A percentile compares a stretch with the other conserved stretches of the same genome.
These are phyloP conservation scores for Boechera divaricarpa DNA, from an alignment of 345 rosid genomes.

Conservation along the genomic window DNA sequence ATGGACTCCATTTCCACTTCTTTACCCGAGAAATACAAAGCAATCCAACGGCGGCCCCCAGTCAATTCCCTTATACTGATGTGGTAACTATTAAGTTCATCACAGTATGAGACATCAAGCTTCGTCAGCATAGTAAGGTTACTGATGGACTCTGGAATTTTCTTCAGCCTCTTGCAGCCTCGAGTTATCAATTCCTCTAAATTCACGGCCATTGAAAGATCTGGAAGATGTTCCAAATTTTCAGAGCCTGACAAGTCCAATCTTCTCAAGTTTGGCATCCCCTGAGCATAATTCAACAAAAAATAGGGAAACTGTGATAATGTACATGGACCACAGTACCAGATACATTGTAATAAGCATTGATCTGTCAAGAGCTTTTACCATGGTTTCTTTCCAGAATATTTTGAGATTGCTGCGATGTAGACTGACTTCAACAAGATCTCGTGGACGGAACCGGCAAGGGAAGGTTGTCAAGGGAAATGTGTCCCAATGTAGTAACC, in stretches of 20 bases:
- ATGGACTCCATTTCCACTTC: neutral
- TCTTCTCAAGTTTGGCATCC: neutral
- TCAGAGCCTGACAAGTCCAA: slow-evolving; percentile 13
- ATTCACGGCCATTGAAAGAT: neutral
- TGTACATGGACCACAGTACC: neutral
- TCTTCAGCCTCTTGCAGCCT: slow-evolving; percentile 14
- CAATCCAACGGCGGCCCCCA: neutral
- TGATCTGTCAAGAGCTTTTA: neutral
- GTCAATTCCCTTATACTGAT: slow-evolving; percentile 2
- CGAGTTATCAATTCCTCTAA: slow-evolving; percentile 14
- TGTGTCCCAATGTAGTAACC: slow-evolving; percentile 20
- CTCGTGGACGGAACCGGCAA: neutral
- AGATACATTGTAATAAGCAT: neutral
- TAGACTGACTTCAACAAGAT: slow-evolving; percentile 12
- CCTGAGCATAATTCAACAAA: slow-evolving; percentile 2
- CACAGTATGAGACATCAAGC: slow-evolving; percentile 23
- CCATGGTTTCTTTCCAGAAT: neutral
- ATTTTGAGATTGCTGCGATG: neutral
- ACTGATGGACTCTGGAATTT: slow-evolving; percentile 20
- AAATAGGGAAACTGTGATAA: neutral
- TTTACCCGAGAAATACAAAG: slow-evolving; percentile 6
- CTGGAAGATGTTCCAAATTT: slow-evolving; percentile 22
- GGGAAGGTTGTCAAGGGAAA: slow-evolving; percentile 1
- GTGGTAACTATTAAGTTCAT: neutral
- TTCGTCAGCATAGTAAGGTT: neutral